Evolutionary conservation across 2,329 filamentous ascomycete species (phyloP), one percentile per base, ranked within the genome.

Genomic region (Dendrostoma leiphaemia): DNA sequence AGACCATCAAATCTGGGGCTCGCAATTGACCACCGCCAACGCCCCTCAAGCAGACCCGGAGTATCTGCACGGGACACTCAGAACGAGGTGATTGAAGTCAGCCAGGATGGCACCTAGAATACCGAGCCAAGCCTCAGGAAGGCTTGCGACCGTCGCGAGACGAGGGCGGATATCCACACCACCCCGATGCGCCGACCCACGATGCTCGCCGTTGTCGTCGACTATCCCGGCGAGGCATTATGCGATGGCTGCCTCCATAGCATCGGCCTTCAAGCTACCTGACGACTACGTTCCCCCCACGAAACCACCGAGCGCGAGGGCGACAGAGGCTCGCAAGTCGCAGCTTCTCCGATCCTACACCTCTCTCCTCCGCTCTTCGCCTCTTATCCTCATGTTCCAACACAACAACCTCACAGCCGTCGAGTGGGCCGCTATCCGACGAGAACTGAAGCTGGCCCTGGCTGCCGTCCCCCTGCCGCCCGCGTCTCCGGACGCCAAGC

Each of bases 291-390:
- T 77, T 2, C 86, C 81, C 74, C 83, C 85, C 0, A 88, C 85
- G 1, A 91, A 97, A 71, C 93, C 92, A 3, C 91, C 90, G 4
- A 96, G 90, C 51, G 88, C 95, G 69, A 90, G 93, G 68, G 88
- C 86, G 19, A 83, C 92, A 44, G 89, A 96, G 68, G 88, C 88
- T 65, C 88, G 93, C 69, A 96, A 97, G 75, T 88, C 91, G 15
- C 94, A 99, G 73, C 80, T 97, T 56, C 79, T 85, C 55, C 85
- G 92, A 54, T 85, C 89, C 64, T 97, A 97, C 74, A 90, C 92
- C 48, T 94, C 92, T 44, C 78, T 96, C 58, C 83, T 97, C 55
- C 90, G 90, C 56, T 91, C 91, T 21, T 88, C 90, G 10, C 91
- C 92, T 37, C 73, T 97, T 58, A 86, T 96, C 62, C 81, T 97